These are phyloP conservation scores for Diutina neorugosa DNA, from an alignment of 1,139 yeast genomes.

Conservation along the genomic window DNA sequence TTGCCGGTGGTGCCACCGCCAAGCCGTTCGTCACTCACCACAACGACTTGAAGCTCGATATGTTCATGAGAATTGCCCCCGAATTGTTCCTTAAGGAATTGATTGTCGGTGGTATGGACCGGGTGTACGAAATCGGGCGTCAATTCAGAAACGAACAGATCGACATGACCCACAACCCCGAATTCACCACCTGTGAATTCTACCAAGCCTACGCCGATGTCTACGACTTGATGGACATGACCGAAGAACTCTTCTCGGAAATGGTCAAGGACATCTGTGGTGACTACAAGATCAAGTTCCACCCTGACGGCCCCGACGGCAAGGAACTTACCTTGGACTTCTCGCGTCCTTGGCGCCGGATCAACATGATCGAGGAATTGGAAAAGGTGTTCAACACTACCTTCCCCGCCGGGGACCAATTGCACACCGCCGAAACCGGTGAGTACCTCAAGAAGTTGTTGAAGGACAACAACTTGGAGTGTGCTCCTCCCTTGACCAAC, in stretches of 20 bases:
- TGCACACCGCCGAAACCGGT: slow-evolving; percentile 91
- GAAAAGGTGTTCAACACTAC: slow-evolving; percentile 78
- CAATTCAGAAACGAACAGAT: slow-evolving; percentile 99
- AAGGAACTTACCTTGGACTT: slow-evolving; percentile 74
- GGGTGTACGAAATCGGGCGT: slow-evolving; percentile 98
- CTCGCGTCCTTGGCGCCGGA: slow-evolving; percentile 96
- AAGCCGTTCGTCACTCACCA: slow-evolving; percentile 96
- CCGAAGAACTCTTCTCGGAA: slow-evolving; percentile 87
- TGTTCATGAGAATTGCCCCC: slow-evolving; percentile 98
- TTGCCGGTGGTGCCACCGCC: slow-evolving; percentile 99
- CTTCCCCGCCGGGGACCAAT: slow-evolving; percentile 92
- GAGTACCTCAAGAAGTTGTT: slow-evolving; percentile 75
- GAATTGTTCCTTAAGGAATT: slow-evolving; percentile 93
- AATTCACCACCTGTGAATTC: slow-evolving; percentile 95
- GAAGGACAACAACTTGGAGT: slow-evolving; percentile 72
- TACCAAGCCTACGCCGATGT: slow-evolving; percentile 93
- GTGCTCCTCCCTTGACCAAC: slow-evolving; percentile 94
- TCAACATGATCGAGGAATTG: slow-evolving; percentile 92
- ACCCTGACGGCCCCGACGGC: slow-evolving; percentile 83
- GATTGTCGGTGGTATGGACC: slow-evolving; percentile 96
- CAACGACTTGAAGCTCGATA: slow-evolving; percentile 89
- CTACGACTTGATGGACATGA: slow-evolving; percentile 91
- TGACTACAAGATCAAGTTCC: slow-evolving; percentile 71
- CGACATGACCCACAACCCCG: slow-evolving; percentile 96
- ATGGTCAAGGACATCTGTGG: slow-evolving; percentile 97